These are phyloP conservation scores for Fonsecaea nubica DNA, from an alignment of 2,329 filamentous ascomycete species.

Conservation along the genomic window DNA sequence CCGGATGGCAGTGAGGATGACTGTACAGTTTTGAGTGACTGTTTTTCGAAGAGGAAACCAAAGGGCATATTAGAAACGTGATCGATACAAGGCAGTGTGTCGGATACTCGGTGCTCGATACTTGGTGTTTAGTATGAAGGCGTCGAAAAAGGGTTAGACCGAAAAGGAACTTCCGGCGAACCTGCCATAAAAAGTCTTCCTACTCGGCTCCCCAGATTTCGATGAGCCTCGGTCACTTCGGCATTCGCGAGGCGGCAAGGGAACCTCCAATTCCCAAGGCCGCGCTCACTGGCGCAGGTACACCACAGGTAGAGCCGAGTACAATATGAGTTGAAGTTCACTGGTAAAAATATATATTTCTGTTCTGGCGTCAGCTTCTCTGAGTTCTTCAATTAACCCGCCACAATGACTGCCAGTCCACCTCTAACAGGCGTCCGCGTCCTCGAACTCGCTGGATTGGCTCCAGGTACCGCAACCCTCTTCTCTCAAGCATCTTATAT, in stretches of 20 bases:
- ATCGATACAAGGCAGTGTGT: too few species aligned
- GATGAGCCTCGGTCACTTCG: constrained; percentile 6
- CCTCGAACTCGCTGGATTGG: constrained; percentile 70
- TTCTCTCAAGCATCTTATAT: background rate
- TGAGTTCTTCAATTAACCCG: background rate
- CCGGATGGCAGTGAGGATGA: too few species aligned
- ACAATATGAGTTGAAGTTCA: background rate
- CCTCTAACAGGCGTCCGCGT: constrained; percentile 67
- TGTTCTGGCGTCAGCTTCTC: background rate
- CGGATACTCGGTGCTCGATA: too few species aligned
- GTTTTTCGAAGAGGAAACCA: too few species aligned
- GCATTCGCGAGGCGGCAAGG: background rate
- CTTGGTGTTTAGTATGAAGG: too few species aligned
- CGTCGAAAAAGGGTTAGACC: too few species aligned
- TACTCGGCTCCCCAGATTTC: background rate
- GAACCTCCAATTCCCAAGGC: background rate
- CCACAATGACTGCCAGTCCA: constrained; percentile 38
- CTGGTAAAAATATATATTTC: background rate
- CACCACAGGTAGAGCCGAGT: background rate
- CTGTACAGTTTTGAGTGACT: too few species aligned
- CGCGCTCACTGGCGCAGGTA: background rate
- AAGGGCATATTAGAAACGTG: too few species aligned
- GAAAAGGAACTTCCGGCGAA: background rate
- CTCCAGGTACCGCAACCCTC: constrained; percentile 59
- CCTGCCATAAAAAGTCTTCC: background rate